phyloP scores from a whole-genome alignment of 805 yeast genomes.

The Lachancea quebecensis region DNA sequence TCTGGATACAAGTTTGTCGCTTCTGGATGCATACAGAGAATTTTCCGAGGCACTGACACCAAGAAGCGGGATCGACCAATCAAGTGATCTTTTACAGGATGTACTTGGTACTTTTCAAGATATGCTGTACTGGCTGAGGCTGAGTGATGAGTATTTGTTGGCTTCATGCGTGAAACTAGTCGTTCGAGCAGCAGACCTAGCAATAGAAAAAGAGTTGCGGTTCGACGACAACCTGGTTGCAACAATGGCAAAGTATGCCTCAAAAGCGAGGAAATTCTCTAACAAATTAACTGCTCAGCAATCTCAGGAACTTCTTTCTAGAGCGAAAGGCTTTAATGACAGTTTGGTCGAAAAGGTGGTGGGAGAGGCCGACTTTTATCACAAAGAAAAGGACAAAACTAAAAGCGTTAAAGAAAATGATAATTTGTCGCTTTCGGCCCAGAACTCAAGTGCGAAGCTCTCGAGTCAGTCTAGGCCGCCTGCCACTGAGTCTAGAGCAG shows the following conservation, averaged over 20 bases:
- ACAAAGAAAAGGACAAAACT: conserved; percentile 25
- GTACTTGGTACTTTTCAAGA: conserved; percentile 58
- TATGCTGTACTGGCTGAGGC: conserved; percentile 72
- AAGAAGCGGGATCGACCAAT: conserved; percentile 13
- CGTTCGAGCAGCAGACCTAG: conserved; percentile 57
- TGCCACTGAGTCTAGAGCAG: conserved; percentile 24
- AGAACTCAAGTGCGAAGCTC: not conserved
- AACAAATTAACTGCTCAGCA: conserved; percentile 67
- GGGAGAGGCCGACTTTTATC: conserved; percentile 36
- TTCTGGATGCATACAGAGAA: conserved; percentile 61
- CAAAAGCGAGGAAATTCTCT: conserved; percentile 58
- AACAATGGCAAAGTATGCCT: conserved; percentile 55
- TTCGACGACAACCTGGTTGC: conserved; percentile 49
- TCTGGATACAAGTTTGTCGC: conserved; percentile 63
- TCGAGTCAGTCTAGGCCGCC: conserved; percentile 5
- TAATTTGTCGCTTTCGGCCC: too few relatives aligned
- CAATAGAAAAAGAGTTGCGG: conserved; percentile 44
- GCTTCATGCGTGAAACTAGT: conserved; percentile 66
- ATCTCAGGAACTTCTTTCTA: conserved; percentile 51
- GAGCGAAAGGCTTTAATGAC: conserved; percentile 51
- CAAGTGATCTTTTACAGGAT: conserved; percentile 39
- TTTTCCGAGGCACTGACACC: conserved; percentile 35
- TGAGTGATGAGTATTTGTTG: conserved; percentile 67
- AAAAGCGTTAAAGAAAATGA: conserved; percentile 8
- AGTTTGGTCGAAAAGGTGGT: conserved; percentile 48